These are phyloP conservation scores for Collariella sp. DNA, from an alignment of 495 filamentous ascomycete genomes.

Conservation along the genomic window DNA sequence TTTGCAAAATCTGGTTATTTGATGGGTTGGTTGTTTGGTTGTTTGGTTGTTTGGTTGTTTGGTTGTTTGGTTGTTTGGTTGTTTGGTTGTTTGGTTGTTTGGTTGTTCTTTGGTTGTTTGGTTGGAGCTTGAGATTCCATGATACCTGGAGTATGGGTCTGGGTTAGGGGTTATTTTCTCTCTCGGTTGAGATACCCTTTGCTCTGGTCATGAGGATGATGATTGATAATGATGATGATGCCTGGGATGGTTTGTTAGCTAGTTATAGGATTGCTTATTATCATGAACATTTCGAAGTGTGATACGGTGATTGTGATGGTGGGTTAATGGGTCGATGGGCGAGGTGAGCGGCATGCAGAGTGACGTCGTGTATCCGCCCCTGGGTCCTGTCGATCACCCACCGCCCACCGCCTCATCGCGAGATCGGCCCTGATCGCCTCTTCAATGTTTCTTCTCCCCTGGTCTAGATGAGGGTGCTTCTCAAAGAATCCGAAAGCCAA, in stretches of 20 bases:
- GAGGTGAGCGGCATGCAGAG: background rate
- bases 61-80: too few species aligned
- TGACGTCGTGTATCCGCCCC: conserved; percentile 6
- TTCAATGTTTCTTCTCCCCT: background rate
- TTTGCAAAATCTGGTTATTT: background rate
- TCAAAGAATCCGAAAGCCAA: too few species aligned
- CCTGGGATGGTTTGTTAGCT: too few species aligned
- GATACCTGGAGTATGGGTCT: background rate
- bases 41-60: background rate
- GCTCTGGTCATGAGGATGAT: too few species aligned
- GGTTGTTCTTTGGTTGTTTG: background rate
- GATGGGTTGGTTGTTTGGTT: background rate
- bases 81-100: background rate
- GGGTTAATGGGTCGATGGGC: background rate
- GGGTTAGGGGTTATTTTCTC: too few species aligned
- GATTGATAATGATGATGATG: too few species aligned
- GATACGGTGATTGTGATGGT: background rate
- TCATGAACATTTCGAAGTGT: background rate
- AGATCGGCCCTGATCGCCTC: background rate
- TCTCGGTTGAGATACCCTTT: too few species aligned
- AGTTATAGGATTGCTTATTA: background rate
- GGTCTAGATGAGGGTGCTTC: too few species aligned
- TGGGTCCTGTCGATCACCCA: conserved; percentile 4
- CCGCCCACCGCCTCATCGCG: background rate
- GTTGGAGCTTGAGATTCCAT: background rate